Conservation (phyloP, 2,329 filamentous ascomycete genomes). For the Aspergillus sp. region DNA sequence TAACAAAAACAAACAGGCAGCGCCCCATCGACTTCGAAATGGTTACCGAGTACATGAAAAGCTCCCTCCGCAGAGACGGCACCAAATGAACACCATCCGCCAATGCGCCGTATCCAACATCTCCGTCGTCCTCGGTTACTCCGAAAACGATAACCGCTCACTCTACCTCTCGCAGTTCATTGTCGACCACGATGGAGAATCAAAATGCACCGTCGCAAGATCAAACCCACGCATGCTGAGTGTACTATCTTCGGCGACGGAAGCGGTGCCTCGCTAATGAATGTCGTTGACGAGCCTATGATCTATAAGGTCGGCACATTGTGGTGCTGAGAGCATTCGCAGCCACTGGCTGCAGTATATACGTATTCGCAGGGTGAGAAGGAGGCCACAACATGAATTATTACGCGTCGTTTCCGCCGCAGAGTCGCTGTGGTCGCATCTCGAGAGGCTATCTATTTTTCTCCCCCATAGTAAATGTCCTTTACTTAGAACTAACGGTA, state of each 20-base stretch:
- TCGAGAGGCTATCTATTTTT: neutral
- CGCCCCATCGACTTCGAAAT: slow-evolving; percentile 25
- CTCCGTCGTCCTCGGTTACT: slow-evolving; percentile 41
- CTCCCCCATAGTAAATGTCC: slow-evolving; percentile 4
- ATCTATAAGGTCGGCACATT: slow-evolving; percentile 39
- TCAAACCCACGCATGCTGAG: slow-evolving; percentile 51
- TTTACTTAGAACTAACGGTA: slow-evolving; percentile 11
- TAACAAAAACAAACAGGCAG: neutral
- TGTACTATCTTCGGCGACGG: slow-evolving; percentile 47
- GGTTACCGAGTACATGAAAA: slow-evolving; percentile 26
- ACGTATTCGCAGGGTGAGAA: slow-evolving; percentile 40
- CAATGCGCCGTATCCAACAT: slow-evolving; percentile 31
- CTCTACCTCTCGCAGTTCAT: slow-evolving; percentile 45
- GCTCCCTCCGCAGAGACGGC: slow-evolving; percentile 23
- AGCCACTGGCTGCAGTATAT: slow-evolving; percentile 46
- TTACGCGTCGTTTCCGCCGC: neutral
- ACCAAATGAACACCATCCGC: slow-evolving; percentile 33
- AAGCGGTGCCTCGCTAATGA: slow-evolving; percentile 31
- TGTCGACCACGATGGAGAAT: slow-evolving; percentile 39
- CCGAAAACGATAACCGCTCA: slow-evolving; percentile 32
- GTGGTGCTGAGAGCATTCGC: slow-evolving; percentile 47
- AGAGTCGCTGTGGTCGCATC: neutral
- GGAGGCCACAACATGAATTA: too few relatives aligned
- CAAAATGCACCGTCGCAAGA: slow-evolving; percentile 39
- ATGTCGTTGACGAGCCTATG: slow-evolving; percentile 21